These are phyloP conservation scores for Penicillium sp. DNA, from an alignment of 2,329 filamentous ascomycete genomes.

Conservation along the genomic window DNA sequence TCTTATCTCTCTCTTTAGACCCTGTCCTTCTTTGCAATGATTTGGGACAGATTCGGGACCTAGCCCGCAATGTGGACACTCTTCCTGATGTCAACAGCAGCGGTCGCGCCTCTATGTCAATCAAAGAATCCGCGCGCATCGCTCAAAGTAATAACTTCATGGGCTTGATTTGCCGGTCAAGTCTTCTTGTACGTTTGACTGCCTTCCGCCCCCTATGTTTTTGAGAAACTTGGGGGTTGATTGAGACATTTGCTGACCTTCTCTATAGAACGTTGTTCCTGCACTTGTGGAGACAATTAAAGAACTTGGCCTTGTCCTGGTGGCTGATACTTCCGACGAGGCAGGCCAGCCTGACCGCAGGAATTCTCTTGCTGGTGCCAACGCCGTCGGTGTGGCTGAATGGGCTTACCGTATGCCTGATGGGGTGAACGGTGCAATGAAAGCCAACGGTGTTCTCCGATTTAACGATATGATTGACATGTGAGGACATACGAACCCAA, in stretches of 20 bases:
- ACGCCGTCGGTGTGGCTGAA: constrained; percentile 35
- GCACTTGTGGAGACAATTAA: constrained; percentile 92
- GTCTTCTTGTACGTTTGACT: constrained; percentile 68
- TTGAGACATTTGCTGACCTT: constrained; percentile 15
- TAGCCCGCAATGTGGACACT: constrained; percentile 37
- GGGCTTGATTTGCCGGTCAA: constrained; percentile 88
- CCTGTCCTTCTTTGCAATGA: constrained; percentile 95
- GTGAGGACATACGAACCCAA: constrained; percentile 34
- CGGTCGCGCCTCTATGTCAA: constrained; percentile 74
- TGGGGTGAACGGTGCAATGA: constrained; percentile 84
- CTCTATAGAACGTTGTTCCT: constrained; percentile 78
- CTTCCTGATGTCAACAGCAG: constrained; percentile 56
- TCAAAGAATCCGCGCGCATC: constrained; percentile 92
- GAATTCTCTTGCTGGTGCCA: constrained; percentile 22
- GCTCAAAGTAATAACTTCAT: constrained; percentile 97
- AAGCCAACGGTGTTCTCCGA: constrained; percentile 79
- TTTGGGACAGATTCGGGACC: constrained; percentile 60
- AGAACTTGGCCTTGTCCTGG: constrained; percentile 85
- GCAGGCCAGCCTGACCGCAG: constrained; percentile 26
- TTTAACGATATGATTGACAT: constrained; percentile 92
- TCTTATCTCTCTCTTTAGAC: constrained; percentile 49
- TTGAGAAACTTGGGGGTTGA: not conserved
- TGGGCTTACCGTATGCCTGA: constrained; percentile 62
- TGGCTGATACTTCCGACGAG: constrained; percentile 78
- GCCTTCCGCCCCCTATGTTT: not conserved